Evolutionary conservation across 1,284 basidiomycete genomes (phyloP), one percentile per base, ranked within the genome.

Genomic region (Ceratobasidium sp.): DNA sequence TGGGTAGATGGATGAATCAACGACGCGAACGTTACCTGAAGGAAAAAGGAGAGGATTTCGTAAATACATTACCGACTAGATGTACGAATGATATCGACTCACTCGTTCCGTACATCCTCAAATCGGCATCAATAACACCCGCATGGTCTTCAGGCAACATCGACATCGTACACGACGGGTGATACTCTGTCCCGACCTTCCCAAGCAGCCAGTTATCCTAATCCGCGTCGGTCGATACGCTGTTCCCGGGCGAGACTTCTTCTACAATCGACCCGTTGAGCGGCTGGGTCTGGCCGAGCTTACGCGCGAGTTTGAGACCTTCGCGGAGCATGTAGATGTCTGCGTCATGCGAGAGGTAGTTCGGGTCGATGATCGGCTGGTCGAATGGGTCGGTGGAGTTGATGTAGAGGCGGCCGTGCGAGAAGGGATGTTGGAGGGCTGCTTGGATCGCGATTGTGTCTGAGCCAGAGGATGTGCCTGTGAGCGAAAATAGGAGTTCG

Each of bases 401-500:
- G 85, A 93, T 87, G 64, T 85, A 82, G 78, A 90, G 82, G 10
- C 80, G 81, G 6, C 87, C 87, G 40, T 85, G 82, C 23, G 80
- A 90, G 79, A 91, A 86, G 0, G 91, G 90, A 81, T 91, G 91
- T 82, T 94, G 92, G 40, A 93, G 83, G 0, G 91, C 92, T 5
- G 89, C 89, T 82, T 93, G 92, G 57, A 94, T 87, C 3, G 86
- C 85, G 64, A 92, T 85, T 50, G 71, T 78, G 52, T 70, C 57
- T 1, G 62, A 65, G 48, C 80, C 80, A 64, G 81, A 81, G 20
- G 85, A 84, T 0, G 87, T 85, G 6, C 87, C 85, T 20, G 89
- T 91, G 79, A 91, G 84, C 71, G 87, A 87, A 64, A 93, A 83
- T 42, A 93, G 83, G n/a, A 94, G 85, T 83, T 94, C 92, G 40